Evolutionary conservation across 495 filamentous ascomycete species (phyloP), one percentile per base, ranked within the genome.

Genomic region (Baudoinia panamericana): DNA sequence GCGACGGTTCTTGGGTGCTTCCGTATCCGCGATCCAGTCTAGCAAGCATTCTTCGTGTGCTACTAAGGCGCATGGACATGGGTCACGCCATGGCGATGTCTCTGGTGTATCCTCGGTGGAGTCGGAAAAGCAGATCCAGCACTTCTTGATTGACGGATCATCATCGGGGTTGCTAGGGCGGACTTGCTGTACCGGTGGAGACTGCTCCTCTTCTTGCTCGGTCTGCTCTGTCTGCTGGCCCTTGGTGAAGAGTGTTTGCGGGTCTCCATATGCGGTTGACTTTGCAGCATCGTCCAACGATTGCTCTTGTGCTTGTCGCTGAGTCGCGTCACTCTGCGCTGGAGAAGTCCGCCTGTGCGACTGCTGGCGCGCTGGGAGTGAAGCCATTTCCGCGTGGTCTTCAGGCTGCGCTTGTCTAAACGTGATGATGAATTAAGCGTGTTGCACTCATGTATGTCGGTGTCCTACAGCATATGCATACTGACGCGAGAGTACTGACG

Each of bases 51-150:
- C 71, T 58, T 95, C 83, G 59, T 97, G 90, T 2, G 88, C 90
- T 36, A 80, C 80, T 23, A 97, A 65, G 16, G 78, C 81, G 62
- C 90, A 97, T 0, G 77, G 78, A 59, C 90, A 97, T 6, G 90
- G 84, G 16, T 72, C 79, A 13, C 82, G 75, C 85, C 88, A 96
- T 54, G 78, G 69, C 18, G 69, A 68, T 0, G 55, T 48, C 4
- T 73, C 65, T 27, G 70, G 66, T 24, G 65, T 67, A 39, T 84
- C 79, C 48, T 93, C 84, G 17, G 77, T 85, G 46, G 85, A 77
- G 48, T 88, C 83, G 38, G 71, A 70, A 53, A 90, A 82, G 63
- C 90, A 97, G 53, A 97, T 87, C 80, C 84, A 95, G 61, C 90
- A 97, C 61, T 77, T 78, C 24, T 74, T 75, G 29, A 41, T 30